phyloP scores from a whole-genome alignment of 106 monocot genomes.

The Xerophyta viscosa region DNA sequence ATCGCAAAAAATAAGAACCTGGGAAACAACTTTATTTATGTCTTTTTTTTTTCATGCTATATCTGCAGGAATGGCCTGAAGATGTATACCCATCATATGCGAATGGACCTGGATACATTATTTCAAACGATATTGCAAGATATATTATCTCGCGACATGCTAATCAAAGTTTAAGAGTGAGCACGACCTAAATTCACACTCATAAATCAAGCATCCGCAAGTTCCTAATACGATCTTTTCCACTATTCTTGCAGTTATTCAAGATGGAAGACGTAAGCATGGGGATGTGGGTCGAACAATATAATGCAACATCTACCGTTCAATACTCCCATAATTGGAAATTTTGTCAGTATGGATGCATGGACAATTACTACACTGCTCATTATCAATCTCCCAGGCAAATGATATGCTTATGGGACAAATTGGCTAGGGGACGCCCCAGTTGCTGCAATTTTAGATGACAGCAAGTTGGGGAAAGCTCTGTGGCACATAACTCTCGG shows the following conservation, averaged over 20 bases:
- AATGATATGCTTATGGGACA: conserved; percentile 87
- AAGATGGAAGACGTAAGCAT: conserved; percentile 99
- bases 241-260: conserved; percentile 64
- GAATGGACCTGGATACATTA: conserved; percentile 87
- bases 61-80: conserved; percentile 87
- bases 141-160: conserved; percentile 45
- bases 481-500: not conserved
- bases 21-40: too few species aligned
- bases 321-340: conserved; percentile 78
- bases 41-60: too few species aligned
- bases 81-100: conserved; percentile 84
- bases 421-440: conserved; percentile 44
- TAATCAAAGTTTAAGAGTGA: conserved; percentile 60
- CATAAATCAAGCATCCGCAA: not conserved
- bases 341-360: conserved; percentile 92
- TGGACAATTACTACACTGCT: conserved; percentile 75
- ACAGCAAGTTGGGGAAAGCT: conserved; percentile 1
- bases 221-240: not conserved
- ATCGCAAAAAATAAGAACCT: too few species aligned
- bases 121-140: conserved; percentile 72
- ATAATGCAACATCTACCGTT: conserved; percentile 43
- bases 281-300: conserved; percentile 98
- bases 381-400: conserved; percentile 96
- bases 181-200: too few species aligned
- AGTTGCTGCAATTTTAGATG: conserved; percentile 87